phyloP scores from a whole-genome alignment of 2,329 filamentous ascomycete genomes.

The Colletotrichum horii region DNA sequence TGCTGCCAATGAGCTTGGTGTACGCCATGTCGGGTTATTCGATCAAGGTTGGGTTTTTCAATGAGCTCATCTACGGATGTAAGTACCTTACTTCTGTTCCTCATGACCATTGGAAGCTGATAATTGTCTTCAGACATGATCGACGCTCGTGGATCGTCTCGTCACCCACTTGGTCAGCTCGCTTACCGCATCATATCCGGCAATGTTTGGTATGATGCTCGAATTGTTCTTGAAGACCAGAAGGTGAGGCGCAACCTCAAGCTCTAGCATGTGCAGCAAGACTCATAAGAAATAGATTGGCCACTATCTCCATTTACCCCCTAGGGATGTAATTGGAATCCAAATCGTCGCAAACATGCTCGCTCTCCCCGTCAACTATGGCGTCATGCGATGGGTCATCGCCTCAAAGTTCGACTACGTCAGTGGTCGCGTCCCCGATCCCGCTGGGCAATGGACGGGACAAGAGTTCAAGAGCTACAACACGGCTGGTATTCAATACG shows the following conservation, averaged over 20 bases:
- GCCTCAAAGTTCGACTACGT: constrained; percentile 61
- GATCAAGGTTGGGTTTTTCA: constrained; percentile 60
- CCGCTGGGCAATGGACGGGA: constrained; percentile 66
- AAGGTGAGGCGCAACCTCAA: not conserved
- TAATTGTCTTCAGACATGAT: not conserved
- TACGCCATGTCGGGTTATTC: constrained; percentile 64
- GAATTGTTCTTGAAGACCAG: constrained; percentile 61
- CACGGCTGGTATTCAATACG: constrained; percentile 64
- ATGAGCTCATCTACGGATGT: constrained; percentile 62
- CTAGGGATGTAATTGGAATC: constrained; percentile 60
- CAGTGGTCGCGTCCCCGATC: constrained; percentile 54
- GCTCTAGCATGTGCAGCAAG: too few relatives aligned
- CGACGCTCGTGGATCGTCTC: constrained; percentile 9
- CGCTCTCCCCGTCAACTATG: constrained; percentile 60
- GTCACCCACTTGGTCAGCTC: constrained; percentile 56
- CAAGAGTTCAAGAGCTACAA: constrained; percentile 57
- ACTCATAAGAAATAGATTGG: constrained; percentile 56
- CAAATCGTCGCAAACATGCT: constrained; percentile 17
- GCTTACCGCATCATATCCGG: constrained; percentile 66
- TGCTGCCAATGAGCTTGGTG: constrained; percentile 64
- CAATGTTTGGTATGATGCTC: constrained; percentile 65
- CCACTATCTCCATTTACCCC: constrained; percentile 67
- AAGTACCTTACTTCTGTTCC: not conserved
- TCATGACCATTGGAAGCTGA: not conserved
- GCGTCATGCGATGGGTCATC: constrained; percentile 64